phyloP scores from a whole-genome alignment of 257 asterid genomes.

The Forsythia suspensa region DNA sequence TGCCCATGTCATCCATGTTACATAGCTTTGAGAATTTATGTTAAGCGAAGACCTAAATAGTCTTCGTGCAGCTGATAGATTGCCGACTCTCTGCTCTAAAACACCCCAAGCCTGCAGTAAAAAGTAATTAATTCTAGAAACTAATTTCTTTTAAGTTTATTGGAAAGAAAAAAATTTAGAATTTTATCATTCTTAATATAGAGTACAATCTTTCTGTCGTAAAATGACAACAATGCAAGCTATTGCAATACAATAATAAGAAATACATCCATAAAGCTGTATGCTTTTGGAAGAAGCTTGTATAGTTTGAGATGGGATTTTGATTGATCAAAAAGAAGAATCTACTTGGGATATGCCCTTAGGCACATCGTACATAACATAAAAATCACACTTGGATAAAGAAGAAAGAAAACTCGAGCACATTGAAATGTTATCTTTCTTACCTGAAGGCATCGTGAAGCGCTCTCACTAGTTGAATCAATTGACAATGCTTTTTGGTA shows the following conservation, averaged over 20 bases:
- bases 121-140: not conserved
- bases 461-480: constrained; percentile 66
- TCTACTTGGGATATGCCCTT: not conserved
- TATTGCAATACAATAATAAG: not conserved
- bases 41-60: constrained; percentile 83
- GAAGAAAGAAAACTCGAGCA: not conserved
- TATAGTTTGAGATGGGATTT: not conserved
- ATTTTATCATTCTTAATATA: no score
- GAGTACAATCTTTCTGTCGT: no score
- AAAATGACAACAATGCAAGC: not conserved
- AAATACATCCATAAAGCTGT: no score
- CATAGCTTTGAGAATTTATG: constrained; percentile 90
- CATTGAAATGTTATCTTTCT: not conserved
- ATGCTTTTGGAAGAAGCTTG: no score
- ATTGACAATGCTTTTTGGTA: constrained; percentile 83
- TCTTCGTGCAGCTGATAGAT: constrained; percentile 82
- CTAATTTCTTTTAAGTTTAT: not conserved
- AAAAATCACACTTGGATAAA: not conserved
- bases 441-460: constrained; percentile 97
- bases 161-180: not conserved
- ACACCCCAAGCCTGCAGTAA: constrained; percentile 91
- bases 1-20: constrained; percentile 99
- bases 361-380: not conserved
- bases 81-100: constrained; percentile 86
- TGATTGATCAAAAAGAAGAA: not conserved